Evolutionary conservation across 129 eudicot species (phyloP).

Genomic region (Helianthus annuus): HanXRQr2.0-SUNRISE NC_035440.2:15799723-15800222

Average conservation of each 20-base stretch:
- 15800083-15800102: background rate
- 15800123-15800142: background rate
- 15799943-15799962: no score
- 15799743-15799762: background rate
- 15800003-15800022: no score
- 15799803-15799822: background rate
- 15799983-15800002: no score
- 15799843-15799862: background rate
- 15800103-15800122: background rate
- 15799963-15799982: no score
- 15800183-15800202: background rate
- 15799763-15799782: background rate
- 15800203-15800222: slow-evolving; percentile 15
- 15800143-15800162: slow-evolving; percentile 1
- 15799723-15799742: background rate
- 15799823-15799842: background rate
- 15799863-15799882: background rate
- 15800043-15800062: no score
- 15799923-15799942: slow-evolving; percentile 13
- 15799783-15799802: background rate
- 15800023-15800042: no score
- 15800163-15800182: slow-evolving; percentile 17
- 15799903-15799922: slow-evolving; percentile 1
- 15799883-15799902: background rate
- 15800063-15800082: background rate